Evolutionary conservation across 345 rosid genomes (phyloP), one percentile per base, ranked within the genome.

Genomic region (Passiflora organensis): DNA sequence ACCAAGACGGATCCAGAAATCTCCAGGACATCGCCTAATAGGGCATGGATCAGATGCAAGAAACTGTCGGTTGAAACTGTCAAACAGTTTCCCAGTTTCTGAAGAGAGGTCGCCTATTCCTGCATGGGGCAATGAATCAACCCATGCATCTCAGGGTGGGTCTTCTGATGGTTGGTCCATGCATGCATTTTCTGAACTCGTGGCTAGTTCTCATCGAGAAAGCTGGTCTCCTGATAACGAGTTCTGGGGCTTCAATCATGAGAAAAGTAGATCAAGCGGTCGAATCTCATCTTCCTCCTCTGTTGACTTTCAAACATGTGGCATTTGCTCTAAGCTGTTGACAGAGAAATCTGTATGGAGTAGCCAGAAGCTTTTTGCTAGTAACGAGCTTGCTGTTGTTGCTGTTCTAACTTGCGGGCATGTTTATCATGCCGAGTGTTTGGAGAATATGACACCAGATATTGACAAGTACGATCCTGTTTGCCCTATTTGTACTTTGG

Each of bases 391-490:
- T 43, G 68, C 86, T 44, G 86, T 85, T 18, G 95, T 86, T 37
- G 76, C 97, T 15, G 79, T 94, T 61, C 73, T 94, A 65, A 76
- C 72, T 15, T 94, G 99, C 53, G 97, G 97, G n/a, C 99, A 94
- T 77, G 86, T 79, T 61, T 94, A 83, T 70, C 99, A 94, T 55
- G 95, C 96, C 37, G 99, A 94, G 41, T 94, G 99, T 77, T 79
- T 94, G 81, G 99, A 94, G 68, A 76, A 70, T 43, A 68, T 89
- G 86, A 94, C 99, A 0, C 76, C 72, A 24, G 97, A 89, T 61
- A 62, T 82, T 37, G 69, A 76, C 66, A 89, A 89, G 69, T 94
- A 84, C 28, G 96, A 94, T 64, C 99, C 99, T 8, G 67, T 82
- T 16, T 94, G 99, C 76, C 99, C 96, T 8, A 49, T 94, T 50